A percentile compares a stretch with the other conserved stretches of the same genome.
Evolutionary conservation across 768 basidiomycete species (phyloP).

Genomic region (Ramaria rubella): DNA sequence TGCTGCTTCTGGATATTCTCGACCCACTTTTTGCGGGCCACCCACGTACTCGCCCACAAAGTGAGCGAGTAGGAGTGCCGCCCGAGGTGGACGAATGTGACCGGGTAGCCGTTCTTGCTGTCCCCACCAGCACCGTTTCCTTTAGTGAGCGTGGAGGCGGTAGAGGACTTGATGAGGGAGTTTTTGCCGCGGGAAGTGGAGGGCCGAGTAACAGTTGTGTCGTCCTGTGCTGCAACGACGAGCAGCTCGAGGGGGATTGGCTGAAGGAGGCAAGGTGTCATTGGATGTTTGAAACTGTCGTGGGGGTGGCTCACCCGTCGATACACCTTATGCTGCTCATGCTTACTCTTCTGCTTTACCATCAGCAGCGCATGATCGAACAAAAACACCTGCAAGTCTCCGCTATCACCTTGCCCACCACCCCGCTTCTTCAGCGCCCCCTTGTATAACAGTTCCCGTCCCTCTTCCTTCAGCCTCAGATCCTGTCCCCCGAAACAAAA

Average conservation of each 20-base stretch:
- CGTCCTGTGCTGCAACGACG: slow-evolving; percentile 72
- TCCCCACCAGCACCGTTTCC: no score
- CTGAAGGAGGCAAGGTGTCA: slow-evolving; percentile 32
- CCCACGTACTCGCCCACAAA: slow-evolving; percentile 81
- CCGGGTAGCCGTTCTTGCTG: slow-evolving; percentile 79
- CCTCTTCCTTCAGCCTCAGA: slow-evolving; percentile 78
- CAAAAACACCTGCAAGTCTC: slow-evolving; percentile 88
- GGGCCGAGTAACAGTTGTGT: slow-evolving; percentile 28
- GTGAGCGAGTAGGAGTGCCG: slow-evolving; percentile 88
- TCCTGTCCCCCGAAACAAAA: slow-evolving; percentile 52
- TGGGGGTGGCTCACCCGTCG: slow-evolving; percentile 62
- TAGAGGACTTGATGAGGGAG: slow-evolving; percentile 40
- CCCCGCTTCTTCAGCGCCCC: slow-evolving; percentile 83
- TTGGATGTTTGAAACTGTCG: neutral
- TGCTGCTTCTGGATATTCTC: slow-evolving; percentile 90
- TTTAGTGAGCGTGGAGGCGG: slow-evolving; percentile 34
- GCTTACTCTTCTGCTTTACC: slow-evolving; percentile 89
- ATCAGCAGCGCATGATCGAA: slow-evolving; percentile 96
- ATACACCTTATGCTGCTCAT: slow-evolving; percentile 90
- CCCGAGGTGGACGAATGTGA: slow-evolving; percentile 92
- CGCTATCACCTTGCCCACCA: slow-evolving; percentile 63
- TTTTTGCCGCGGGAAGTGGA: slow-evolving; percentile 17
- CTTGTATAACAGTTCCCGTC: slow-evolving; percentile 87
- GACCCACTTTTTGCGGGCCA: slow-evolving; percentile 89
- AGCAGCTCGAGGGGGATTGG: slow-evolving; percentile 95